Percentiles rank a stretch among this genome's conserved stretches.
phyloP scores from a whole-genome alignment of 164 flowering plant genomes.

The Dillenia turbinata region DNA sequence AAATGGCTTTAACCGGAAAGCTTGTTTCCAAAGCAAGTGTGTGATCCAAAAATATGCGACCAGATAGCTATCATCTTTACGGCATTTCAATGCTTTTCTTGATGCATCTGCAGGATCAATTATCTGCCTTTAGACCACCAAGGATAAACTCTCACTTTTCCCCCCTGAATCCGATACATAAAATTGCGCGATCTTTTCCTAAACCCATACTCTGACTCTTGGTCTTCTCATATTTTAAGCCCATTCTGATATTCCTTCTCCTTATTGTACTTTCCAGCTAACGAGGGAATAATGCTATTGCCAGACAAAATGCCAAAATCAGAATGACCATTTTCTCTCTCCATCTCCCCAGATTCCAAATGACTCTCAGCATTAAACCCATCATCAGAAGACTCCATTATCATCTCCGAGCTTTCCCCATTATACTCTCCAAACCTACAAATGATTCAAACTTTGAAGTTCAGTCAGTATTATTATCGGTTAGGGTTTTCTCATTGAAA shows the following conservation, averaged over 20 bases:
- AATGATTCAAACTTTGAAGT: too few relatives aligned
- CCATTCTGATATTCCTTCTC: neutral
- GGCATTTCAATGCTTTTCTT: slow-evolving; percentile 47
- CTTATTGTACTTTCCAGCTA: too few relatives aligned
- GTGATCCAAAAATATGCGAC: slow-evolving; percentile 76
- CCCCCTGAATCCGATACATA: slow-evolving; percentile 60
- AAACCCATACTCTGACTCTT: slow-evolving; percentile 2
- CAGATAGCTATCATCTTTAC: slow-evolving; percentile 36
- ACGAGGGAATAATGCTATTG: too few relatives aligned
- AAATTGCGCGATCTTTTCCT: slow-evolving; percentile 31
- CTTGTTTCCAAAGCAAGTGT: slow-evolving; percentile 87
- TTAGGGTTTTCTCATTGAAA: too few relatives aligned
- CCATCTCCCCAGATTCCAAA: too few relatives aligned
- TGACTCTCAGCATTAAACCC: too few relatives aligned
- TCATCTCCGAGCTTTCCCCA: too few relatives aligned
- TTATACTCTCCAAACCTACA: too few relatives aligned
- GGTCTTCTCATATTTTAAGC: neutral
- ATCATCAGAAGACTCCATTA: too few relatives aligned
- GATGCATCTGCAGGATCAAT: slow-evolving; percentile 57
- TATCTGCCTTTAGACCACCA: slow-evolving; percentile 99
- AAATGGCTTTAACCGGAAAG: slow-evolving; percentile 55
- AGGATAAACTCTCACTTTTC: slow-evolving; percentile 81
- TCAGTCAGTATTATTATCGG: too few relatives aligned
- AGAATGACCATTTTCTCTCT: neutral
- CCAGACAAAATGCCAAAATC: neutral